Percentiles rank a stretch among this genome's conserved stretches.
phyloP scores from a whole-genome alignment of 345 rosid species.

The Salix koriyanagi region DNA sequence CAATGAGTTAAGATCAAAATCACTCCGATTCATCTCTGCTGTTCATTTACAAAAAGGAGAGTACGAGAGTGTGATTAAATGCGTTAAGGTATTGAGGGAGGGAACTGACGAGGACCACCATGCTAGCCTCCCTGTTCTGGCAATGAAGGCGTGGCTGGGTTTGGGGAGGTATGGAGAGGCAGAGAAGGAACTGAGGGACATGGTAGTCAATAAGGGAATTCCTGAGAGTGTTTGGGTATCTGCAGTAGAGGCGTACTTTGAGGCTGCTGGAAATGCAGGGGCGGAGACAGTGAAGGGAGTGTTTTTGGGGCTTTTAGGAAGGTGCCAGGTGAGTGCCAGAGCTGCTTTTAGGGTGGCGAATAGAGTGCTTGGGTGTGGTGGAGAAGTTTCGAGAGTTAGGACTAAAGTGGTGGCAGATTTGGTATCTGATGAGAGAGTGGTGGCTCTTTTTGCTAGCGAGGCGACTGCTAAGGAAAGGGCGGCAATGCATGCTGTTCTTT shows the following conservation, averaged over 20 bases:
- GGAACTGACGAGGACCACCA: slow-evolving; percentile 58
- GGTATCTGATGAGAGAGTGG: slow-evolving; percentile 78
- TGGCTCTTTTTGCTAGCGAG: slow-evolving; percentile 63
- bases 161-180: slow-evolving; percentile 74
- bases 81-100: slow-evolving; percentile 80
- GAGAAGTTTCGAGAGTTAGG: slow-evolving; percentile 54
- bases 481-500: slow-evolving; percentile 80
- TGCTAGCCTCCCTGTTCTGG: slow-evolving; percentile 87
- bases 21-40: slow-evolving; percentile 86
- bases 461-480: slow-evolving; percentile 55
- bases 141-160: slow-evolving; percentile 97
- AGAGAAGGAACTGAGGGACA: slow-evolving; percentile 81
- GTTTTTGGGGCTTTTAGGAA: slow-evolving; percentile 71
- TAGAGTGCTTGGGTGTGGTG: slow-evolving; percentile 56
- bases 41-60: slow-evolving; percentile 84
- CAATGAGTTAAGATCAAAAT: slow-evolving; percentile 48
- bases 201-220: slow-evolving; percentile 75
- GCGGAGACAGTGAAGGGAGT: slow-evolving; percentile 85
- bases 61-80: slow-evolving; percentile 77
- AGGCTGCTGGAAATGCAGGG: slow-evolving; percentile 85
- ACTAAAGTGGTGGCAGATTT: slow-evolving; percentile 69
- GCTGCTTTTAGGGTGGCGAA: slow-evolving; percentile 77
- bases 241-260: slow-evolving; percentile 80
- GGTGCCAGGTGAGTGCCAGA: slow-evolving; percentile 81
- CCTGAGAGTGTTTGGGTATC: slow-evolving; percentile 95